These are phyloP conservation scores for Quillaja saponaria DNA, from an alignment of 306 rosid genomes.

Conservation along the genomic window DNA sequence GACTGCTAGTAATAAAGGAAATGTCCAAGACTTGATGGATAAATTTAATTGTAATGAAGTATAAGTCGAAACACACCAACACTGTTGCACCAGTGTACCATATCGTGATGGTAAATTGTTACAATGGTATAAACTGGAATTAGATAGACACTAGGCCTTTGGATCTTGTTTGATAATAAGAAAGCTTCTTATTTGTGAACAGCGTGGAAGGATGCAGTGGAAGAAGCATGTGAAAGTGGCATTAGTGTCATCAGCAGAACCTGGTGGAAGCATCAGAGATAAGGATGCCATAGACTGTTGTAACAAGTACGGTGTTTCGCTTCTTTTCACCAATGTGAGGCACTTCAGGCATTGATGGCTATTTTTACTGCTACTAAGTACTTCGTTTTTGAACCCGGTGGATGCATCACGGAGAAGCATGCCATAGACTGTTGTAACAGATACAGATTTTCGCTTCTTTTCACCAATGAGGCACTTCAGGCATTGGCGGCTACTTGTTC, in stretches of 20 bases:
- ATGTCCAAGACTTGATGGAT: background rate
- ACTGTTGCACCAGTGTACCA: background rate
- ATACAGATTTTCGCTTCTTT: conserved; percentile 46
- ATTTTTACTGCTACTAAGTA: background rate
- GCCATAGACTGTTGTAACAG: conserved; percentile 57
- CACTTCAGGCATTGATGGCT: conserved; percentile 74
- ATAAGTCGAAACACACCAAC: background rate
- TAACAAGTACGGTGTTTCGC: conserved; percentile 79
- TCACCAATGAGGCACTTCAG: conserved; percentile 56
- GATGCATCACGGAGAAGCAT: conserved; percentile 49
- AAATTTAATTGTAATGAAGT: background rate
- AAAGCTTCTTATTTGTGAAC: conserved; percentile 30
- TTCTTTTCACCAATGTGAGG: conserved; percentile 78
- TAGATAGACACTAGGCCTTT: background rate
- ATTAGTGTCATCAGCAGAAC: conserved; percentile 73
- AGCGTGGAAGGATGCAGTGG: conserved; percentile 98
- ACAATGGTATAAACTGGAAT: background rate
- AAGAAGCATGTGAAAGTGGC: conserved; percentile 88
- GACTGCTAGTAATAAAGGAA: background rate
- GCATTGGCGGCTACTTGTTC: conserved; percentile 27
- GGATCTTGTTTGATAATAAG: background rate
- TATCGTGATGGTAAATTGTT: background rate
- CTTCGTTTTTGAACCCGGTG: conserved; percentile 38
- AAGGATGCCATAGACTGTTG: conserved; percentile 86
- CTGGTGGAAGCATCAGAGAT: conserved; percentile 90